Percentiles rank a stretch among this genome's conserved stretches.
These are phyloP conservation scores for Saturnispora sanitii DNA, from an alignment of 805 yeast species.

Conservation along the genomic window DNA sequence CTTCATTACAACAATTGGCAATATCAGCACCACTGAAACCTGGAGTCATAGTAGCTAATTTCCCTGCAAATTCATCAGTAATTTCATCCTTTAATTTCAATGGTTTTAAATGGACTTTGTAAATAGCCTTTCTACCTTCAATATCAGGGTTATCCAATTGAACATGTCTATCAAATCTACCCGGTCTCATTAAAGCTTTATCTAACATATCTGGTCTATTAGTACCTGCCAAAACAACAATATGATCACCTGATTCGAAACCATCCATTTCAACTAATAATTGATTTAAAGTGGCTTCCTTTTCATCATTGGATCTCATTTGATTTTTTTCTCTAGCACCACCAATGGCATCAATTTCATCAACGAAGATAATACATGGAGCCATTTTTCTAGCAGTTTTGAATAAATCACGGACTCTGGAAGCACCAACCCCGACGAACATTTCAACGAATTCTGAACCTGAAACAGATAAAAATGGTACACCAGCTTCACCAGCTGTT, in stretches of 20 bases:
- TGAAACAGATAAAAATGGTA: conserved; percentile 89
- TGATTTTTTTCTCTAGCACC: conserved; percentile 57
- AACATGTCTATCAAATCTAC: conserved; percentile 93
- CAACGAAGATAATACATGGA: conserved; percentile 93
- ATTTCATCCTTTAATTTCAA: conserved; percentile 46
- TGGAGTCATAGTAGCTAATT: conserved; percentile 91
- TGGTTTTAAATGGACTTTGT: conserved; percentile 72
- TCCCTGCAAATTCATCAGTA: conserved; percentile 59
- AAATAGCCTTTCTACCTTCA: conserved; percentile 90
- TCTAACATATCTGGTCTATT: conserved; percentile 92
- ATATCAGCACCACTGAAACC: conserved; percentile 99
- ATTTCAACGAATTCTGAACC: conserved; percentile 98
- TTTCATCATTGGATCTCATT: conserved; percentile 91
- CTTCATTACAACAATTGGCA: conserved; percentile 94
- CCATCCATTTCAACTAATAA: conserved; percentile 98
- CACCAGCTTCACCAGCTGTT: conserved; percentile 98
- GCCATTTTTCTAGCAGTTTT: conserved; percentile 88
- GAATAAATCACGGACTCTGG: conserved; percentile 93
- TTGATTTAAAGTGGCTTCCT: conserved; percentile 94
- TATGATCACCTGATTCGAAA: conserved; percentile 80
- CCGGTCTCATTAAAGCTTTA: conserved; percentile 90
- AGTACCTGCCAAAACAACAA: conserved; percentile 96
- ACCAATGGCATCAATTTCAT: conserved; percentile 99
- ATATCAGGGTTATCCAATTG: conserved; percentile 88
- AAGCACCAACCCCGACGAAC: conserved; percentile 99